A percentile compares a stretch with the other conserved stretches of the same genome.
Conservation (phyloP, 176 grass and related monocot genomes). For the sorghum (Sorghum bicolor) region DNA sequence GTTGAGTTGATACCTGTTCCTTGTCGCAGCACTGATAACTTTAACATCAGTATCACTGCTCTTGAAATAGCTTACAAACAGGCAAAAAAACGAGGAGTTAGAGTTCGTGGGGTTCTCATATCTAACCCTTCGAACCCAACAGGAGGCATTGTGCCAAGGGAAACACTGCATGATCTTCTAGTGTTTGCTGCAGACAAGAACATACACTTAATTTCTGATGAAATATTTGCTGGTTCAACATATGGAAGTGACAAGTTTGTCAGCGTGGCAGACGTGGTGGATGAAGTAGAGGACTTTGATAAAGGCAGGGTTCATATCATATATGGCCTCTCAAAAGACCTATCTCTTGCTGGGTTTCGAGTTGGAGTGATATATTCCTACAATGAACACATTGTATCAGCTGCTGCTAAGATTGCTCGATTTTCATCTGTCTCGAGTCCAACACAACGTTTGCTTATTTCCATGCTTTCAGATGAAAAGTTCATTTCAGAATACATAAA, state of each 20-base stretch:
- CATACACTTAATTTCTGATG: conserved; percentile 95
- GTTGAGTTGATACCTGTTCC: conserved; percentile 92
- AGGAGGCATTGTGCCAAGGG: conserved; percentile 68
- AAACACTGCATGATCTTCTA: conserved; percentile 70
- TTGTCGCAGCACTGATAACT: conserved; percentile 90
- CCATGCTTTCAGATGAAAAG: conserved; percentile 78
- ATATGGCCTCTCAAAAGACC: conserved; percentile 85
- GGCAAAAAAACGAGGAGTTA: conserved; percentile 83
- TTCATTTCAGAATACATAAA: conserved; percentile 72
- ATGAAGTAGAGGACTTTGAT: conserved; percentile 64
- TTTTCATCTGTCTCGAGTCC: conserved; percentile 84
- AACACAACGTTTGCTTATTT: conserved; percentile 63
- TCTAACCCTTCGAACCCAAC: conserved; percentile 90
- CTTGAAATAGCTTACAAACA: conserved; percentile 88
- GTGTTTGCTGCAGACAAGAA: conserved; percentile 80
- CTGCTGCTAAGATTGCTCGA: conserved; percentile 79
- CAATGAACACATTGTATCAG: conserved; percentile 64
- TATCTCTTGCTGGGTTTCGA: conserved; percentile 74
- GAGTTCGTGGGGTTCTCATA: conserved; percentile 83
- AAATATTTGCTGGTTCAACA: conserved; percentile 89
- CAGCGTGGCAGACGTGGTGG: conserved; percentile 61
- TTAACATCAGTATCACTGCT: conserved; percentile 69
- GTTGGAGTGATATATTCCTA: conserved; percentile 84
- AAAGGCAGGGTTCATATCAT: conserved; percentile 90
- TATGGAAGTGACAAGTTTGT: conserved; percentile 64